phyloP scores from a whole-genome alignment of 202 grass and related monocot genomes.

The Panicum virgatum region DNA sequence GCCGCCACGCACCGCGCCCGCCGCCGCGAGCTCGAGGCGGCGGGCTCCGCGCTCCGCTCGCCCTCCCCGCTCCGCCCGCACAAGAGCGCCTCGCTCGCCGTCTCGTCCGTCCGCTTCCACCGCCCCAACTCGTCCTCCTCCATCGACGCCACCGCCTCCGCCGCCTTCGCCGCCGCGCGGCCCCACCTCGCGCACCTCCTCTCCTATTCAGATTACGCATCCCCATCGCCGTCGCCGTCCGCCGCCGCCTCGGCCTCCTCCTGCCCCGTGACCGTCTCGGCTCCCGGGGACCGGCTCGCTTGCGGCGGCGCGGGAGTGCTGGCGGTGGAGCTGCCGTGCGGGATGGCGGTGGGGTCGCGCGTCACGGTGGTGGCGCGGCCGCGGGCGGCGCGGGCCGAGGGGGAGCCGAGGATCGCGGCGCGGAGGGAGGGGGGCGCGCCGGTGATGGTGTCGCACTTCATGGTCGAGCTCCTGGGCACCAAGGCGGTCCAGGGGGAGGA shows the following conservation, averaged over 20 bases:
- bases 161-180: conserved; percentile 47
- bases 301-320: conserved; percentile 24
- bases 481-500: conserved; percentile 82
- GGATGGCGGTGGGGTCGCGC: conserved; percentile 72
- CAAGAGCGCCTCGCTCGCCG: conserved; percentile 26
- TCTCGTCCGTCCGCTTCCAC: conserved; percentile 48
- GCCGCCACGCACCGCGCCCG: conserved; percentile 26
- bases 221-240: conserved; percentile 29
- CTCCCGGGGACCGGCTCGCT: neutral
- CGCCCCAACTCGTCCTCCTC: neutral
- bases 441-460: conserved; percentile 66
- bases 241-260: neutral
- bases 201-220: neutral
- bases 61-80: conserved; percentile 24
- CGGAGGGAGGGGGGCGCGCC: conserved; percentile 29
- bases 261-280: conserved; percentile 60
- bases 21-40: conserved; percentile 49
- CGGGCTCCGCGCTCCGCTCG: neutral
- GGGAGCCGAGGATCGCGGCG: conserved; percentile 36
- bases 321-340: conserved; percentile 72
- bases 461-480: conserved; percentile 86
- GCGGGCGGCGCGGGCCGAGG: conserved; percentile 12
- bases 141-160: conserved; percentile 33
- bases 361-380: conserved; percentile 73
- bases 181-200: conserved; percentile 12